These are phyloP conservation scores for Alternaria solani DNA, from an alignment of 2,329 filamentous ascomycete genomes.

Conservation along the genomic window DNA sequence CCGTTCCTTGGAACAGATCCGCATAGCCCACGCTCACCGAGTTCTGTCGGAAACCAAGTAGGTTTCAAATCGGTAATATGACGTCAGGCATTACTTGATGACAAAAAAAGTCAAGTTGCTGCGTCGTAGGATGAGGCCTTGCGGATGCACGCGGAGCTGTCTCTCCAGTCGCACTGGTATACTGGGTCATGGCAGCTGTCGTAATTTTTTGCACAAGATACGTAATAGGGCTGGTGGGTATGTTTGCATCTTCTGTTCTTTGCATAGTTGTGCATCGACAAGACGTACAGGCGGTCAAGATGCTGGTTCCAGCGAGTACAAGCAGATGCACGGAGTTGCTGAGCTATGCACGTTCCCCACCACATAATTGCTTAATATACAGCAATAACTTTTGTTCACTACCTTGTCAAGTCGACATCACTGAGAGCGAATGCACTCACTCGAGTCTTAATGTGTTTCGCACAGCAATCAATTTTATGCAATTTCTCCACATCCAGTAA, in stretches of 20 bases:
- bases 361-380: background rate
- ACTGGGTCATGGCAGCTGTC: background rate
- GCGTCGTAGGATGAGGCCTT: background rate
- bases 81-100: slow-evolving; percentile 23
- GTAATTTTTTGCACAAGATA: background rate
- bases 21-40: slow-evolving; percentile 8
- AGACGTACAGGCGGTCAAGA: background rate
- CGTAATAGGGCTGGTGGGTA: background rate
- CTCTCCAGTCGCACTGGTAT: background rate
- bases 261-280: background rate
- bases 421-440: background rate
- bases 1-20: slow-evolving; percentile 16
- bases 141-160: background rate
- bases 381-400: background rate
- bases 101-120: slow-evolving; percentile 12
- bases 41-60: slow-evolving; percentile 16
- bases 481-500: background rate
- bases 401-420: background rate
- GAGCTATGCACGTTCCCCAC: background rate
- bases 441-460: background rate
- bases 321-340: background rate
- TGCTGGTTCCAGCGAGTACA: background rate
- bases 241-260: background rate
- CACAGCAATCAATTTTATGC: background rate
- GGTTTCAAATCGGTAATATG: slow-evolving; percentile 27